Evolutionary conservation across 345 rosid species (phyloP).

Genomic region (Populus ilicifolia): DNA sequence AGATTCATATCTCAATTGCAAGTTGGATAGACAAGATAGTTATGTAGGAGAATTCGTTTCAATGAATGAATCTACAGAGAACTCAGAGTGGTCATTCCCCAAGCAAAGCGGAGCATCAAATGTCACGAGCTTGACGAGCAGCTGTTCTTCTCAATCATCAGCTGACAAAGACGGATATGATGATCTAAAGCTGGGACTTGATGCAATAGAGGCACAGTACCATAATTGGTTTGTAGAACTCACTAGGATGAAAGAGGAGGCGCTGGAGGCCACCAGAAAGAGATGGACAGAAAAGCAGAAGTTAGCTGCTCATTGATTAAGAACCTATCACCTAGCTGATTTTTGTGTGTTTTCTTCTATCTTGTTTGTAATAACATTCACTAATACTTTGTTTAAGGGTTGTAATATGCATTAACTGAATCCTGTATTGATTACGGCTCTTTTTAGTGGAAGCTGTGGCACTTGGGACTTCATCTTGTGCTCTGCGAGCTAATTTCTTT

Average conservation of each 20-base stretch:
- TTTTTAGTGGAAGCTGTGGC: conserved; percentile 12
- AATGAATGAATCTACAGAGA: conserved; percentile 22
- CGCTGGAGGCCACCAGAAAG: conserved; percentile 14
- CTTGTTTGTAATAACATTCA: neutral
- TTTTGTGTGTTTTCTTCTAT: neutral
- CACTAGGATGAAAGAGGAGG: conserved; percentile 20
- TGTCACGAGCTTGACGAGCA: conserved; percentile 10
- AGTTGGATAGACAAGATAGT: conserved; percentile 24
- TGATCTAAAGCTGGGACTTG: conserved; percentile 20
- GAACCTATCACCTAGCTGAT: neutral
- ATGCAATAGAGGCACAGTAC: conserved; percentile 16
- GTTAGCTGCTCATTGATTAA: conserved; percentile 14
- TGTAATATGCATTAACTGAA: neutral
- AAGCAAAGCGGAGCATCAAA: conserved; percentile 23
- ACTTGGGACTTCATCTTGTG: neutral
- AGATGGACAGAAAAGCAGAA: conserved; percentile 23
- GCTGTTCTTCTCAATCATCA: neutral
- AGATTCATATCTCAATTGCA: conserved; percentile 25
- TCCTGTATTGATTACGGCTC: conserved; percentile 17
- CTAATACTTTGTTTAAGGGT: neutral
- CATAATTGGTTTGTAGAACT: conserved; percentile 23
- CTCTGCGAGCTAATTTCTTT: neutral
- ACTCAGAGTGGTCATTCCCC: conserved; percentile 26
- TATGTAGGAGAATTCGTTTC: conserved; percentile 21
- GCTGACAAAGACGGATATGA: neutral